Percentiles rank a stretch among this genome's conserved stretches.
Evolutionary conservation across 2,329 filamentous ascomycete species (phyloP).

Genomic region (Hysterium pulicare): DNA sequence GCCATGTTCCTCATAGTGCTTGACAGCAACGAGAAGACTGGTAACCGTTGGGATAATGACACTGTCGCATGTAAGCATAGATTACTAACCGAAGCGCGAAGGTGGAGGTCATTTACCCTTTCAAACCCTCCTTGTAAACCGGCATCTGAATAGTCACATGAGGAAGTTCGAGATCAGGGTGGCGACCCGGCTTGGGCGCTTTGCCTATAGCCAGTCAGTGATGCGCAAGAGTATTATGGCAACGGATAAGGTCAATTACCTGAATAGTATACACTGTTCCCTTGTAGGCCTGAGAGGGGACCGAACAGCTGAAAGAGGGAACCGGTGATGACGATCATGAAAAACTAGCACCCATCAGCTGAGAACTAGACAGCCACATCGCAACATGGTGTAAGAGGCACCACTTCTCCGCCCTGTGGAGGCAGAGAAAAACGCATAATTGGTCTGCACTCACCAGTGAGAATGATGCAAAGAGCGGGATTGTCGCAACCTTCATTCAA

Average conservation of each 20-base stretch:
- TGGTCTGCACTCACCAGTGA: conserved; percentile 19
- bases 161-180: conserved; percentile 49
- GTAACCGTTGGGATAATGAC: conserved; percentile 76
- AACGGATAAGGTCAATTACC: conserved; percentile 12
- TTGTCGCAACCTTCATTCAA: conserved; percentile 27
- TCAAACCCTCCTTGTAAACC: conserved; percentile 79
- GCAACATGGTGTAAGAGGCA: conserved; percentile 17
- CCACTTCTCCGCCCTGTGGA: conserved; percentile 3
- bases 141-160: conserved; percentile 75
- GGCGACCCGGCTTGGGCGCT: conserved; percentile 15
- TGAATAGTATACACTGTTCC: conserved; percentile 23
- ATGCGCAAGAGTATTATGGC: no score
- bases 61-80: conserved; percentile 39
- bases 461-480: conserved; percentile 37
- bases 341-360: conserved; percentile 37
- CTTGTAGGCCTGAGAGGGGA: conserved; percentile 31
- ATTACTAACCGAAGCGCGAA: conserved; percentile 53
- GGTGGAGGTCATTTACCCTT: conserved; percentile 26
- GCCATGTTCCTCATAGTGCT: conserved; percentile 50
- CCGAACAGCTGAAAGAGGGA: conserved; percentile 53
- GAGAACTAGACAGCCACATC: background rate
- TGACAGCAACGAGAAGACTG: conserved; percentile 65
- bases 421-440: conserved; percentile 7
- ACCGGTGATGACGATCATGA: conserved; percentile 48
- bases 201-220: no score